Evolutionary conservation across 768 basidiomycete species (phyloP), one percentile per base, ranked within the genome.

Genomic region (Lactarius pseudohatsudake): DNA sequence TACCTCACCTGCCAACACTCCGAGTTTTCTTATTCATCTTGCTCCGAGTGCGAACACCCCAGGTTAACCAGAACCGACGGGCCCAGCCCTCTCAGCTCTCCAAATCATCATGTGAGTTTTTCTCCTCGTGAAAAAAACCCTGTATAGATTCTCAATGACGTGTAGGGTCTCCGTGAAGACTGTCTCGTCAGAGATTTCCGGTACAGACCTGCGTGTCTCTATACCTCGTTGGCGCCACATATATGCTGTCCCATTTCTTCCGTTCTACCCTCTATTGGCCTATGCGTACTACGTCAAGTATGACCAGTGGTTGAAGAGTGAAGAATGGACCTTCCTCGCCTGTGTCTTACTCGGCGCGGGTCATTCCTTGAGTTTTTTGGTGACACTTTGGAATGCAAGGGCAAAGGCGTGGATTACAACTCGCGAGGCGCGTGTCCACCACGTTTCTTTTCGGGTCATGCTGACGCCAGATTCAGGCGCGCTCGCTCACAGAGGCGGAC

Each of bases 321-420:
- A 96, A 78, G 96, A 98, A 76, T 98, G 96, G 96, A 96, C 97
- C 0, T 99, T 98, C 75, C 84, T 98, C 26, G 92, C 91, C 43
- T 94, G 91, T 70, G 89, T 96, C 16, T 78, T 86, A 3, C 84
- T 99, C 9, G 91, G 91, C 26, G 89, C 86, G 7, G 86, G 90
- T 2, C 97, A 98, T 76, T 94, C 94, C 3, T 83, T 99, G 64
- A 94, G 92, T 73, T 99, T 95, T 77, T 81, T 99, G 55, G 81
- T 90, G 15, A 99, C 96, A 0, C 85, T 85, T 70, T 99, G 97
- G 97, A 94, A 86, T 74, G 82, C 89, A 13, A 85, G 79, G 32
- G 91, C 92, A 61, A 84, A 86, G 61, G 88, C 93, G 40, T 86
- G 85, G 82, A 82, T 96, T 66, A 94, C 92, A 15, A 93, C 92